These are phyloP conservation scores for Arachnopeziza araneosa DNA, from an alignment of 2,329 filamentous ascomycete species.

Conservation along the genomic window DNA sequence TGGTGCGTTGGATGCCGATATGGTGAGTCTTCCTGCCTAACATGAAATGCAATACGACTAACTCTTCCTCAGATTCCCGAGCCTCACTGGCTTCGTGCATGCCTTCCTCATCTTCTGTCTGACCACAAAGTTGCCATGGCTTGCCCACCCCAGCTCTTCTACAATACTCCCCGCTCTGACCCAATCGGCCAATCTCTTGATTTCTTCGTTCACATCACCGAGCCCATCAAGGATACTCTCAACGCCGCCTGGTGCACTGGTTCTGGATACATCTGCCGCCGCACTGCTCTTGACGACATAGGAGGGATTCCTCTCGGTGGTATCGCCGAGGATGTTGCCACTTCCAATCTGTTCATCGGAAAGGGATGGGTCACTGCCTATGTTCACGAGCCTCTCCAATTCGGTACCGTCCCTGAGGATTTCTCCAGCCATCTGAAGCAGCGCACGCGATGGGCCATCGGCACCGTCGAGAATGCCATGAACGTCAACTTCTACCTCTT, in stretches of 20 bases:
- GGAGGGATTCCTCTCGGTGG: conserved; percentile 56
- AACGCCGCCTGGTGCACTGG: conserved; percentile 57
- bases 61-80: conserved; percentile 47
- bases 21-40: conserved; percentile 31
- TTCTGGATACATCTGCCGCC: conserved; percentile 54
- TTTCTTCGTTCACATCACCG: conserved; percentile 49
- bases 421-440: conserved; percentile 52
- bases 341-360: conserved; percentile 52
- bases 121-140: conserved; percentile 52
- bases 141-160: conserved; percentile 56
- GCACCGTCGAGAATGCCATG: conserved; percentile 52
- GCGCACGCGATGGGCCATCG: conserved; percentile 49
- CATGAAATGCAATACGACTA: not conserved
- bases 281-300: conserved; percentile 54
- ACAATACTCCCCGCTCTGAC: conserved; percentile 54
- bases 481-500: conserved; percentile 56
- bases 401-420: conserved; percentile 52
- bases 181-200: conserved; percentile 50
- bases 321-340: conserved; percentile 55
- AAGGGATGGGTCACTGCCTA: conserved; percentile 58
- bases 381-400: conserved; percentile 54
- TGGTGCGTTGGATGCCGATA: conserved; percentile 58
- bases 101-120: conserved; percentile 51
- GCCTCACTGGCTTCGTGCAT: conserved; percentile 52
- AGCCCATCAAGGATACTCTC: conserved; percentile 39